phyloP scores from a whole-genome alignment of 208 protist species.

The Acanthamoeba divionensis region DNA sequence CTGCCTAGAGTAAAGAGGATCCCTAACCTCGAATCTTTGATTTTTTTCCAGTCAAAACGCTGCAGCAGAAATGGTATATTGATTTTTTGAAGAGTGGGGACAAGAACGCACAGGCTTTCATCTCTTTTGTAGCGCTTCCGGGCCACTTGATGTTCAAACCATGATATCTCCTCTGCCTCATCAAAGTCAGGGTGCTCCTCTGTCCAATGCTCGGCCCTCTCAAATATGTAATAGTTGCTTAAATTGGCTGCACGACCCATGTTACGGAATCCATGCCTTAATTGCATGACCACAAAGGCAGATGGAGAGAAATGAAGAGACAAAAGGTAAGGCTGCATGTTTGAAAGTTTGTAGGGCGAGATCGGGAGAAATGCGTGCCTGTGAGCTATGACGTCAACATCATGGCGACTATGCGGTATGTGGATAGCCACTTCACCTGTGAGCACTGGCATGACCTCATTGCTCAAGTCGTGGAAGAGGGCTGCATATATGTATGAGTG shows the following conservation, averaged over 20 bases:
- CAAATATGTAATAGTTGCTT: not conserved
- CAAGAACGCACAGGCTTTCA: not conserved
- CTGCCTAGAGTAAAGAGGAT: not conserved
- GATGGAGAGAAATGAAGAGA: too few relatives aligned
- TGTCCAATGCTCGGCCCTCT: not conserved
- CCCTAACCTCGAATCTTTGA: too few relatives aligned
- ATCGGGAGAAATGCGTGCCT: not conserved
- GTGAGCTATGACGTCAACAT: not conserved
- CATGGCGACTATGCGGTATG: not conserved
- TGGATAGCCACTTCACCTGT: not conserved
- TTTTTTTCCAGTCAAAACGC: too few relatives aligned
- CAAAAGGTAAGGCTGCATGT: too few relatives aligned
- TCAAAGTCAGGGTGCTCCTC: not conserved
- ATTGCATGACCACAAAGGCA: too few relatives aligned
- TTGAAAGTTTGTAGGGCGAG: not conserved
- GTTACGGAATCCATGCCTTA: too few relatives aligned
- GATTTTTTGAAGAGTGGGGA: too few relatives aligned
- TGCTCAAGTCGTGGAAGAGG: too few relatives aligned
- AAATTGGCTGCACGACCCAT: too few relatives aligned
- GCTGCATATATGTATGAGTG: too few relatives aligned
- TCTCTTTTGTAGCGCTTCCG: not conserved
- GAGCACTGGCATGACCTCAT: not conserved
- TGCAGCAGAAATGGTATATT: too few relatives aligned
- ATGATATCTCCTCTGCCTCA: not conserved
- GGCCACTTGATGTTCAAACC: not conserved